Conservation (phyloP, 257 asterid species). For the Plectranthus barbatus region DNA sequence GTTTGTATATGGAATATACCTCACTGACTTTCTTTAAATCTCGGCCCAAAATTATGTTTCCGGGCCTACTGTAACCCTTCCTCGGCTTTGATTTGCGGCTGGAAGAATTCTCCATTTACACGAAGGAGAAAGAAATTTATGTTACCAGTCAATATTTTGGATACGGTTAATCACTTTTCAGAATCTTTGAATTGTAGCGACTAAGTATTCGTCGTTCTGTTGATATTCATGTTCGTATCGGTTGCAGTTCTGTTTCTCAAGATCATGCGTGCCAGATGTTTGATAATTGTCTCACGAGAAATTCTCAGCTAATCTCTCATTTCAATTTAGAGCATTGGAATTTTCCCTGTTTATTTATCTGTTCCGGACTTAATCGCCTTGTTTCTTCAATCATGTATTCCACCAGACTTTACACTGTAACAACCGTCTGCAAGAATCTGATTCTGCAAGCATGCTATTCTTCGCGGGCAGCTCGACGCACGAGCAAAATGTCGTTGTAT, state of each 20-base stretch:
- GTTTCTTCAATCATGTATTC: slow-evolving; percentile 20
- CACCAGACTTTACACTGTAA: slow-evolving; percentile 19
- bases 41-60: too few species aligned
- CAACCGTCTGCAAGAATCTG: slow-evolving; percentile 17
- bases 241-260: neutral
- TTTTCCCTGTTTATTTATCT: neutral
- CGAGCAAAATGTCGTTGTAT: slow-evolving; percentile 58
- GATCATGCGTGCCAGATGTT: slow-evolving; percentile 22
- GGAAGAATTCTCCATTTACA: too few species aligned
- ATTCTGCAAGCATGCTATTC: slow-evolving; percentile 34
- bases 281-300: slow-evolving; percentile 17
- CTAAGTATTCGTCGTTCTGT: neutral
- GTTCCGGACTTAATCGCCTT: neutral
- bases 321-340: neutral
- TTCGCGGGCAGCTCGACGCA: slow-evolving; percentile 27
- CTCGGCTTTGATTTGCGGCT: too few species aligned
- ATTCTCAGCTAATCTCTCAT: neutral
- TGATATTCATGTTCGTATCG: neutral
- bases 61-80: too few species aligned
- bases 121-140: too few species aligned
- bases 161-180: neutral
- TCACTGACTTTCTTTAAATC: too few species aligned
- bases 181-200: neutral
- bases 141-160: too few species aligned
- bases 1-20: too few species aligned